phyloP scores from a whole-genome alignment of 345 rosid genomes.

The Lumnitzera littorea region DNA sequence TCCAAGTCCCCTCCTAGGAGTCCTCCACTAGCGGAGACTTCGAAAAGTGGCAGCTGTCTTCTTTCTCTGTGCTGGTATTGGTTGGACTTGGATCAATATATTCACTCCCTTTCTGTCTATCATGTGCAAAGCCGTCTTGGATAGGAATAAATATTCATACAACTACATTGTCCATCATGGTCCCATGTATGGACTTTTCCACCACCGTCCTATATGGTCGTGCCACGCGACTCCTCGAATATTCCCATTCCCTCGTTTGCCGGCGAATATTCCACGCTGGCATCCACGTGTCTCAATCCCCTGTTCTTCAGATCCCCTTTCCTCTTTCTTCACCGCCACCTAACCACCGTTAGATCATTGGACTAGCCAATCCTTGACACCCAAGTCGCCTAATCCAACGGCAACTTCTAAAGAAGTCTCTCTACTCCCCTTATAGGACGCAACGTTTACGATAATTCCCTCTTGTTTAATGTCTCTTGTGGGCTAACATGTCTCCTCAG shows the following conservation, averaged over 20 bases:
- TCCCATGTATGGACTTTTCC: not conserved
- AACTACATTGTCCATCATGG: too few relatives aligned
- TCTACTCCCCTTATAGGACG: too few relatives aligned
- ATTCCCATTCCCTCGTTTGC: constrained; percentile 10
- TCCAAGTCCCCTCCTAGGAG: too few relatives aligned
- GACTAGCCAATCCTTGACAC: not conserved
- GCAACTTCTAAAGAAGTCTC: not conserved
- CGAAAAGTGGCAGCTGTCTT: too few relatives aligned
- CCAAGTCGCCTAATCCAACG: not conserved
- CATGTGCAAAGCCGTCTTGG: too few relatives aligned
- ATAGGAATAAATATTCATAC: too few relatives aligned
- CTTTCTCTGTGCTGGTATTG: too few relatives aligned
- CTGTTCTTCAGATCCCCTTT: not conserved
- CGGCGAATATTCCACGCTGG: constrained; percentile 37
- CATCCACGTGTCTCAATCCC: constrained; percentile 9
- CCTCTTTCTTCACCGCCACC: not conserved
- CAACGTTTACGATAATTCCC: not conserved
- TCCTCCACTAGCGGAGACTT: too few relatives aligned
- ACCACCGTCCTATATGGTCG: constrained; percentile 14
- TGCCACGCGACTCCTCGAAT: constrained; percentile 29
- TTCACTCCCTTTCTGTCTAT: too few relatives aligned
- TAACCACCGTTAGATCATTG: constrained; percentile 7
- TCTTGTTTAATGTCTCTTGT: not conserved
- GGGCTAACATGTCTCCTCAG: constrained; percentile 24
- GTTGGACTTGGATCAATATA: too few relatives aligned